Conservation (phyloP, 2,329 filamentous ascomycete genomes). For the Paecilomyces sp. region DNA sequence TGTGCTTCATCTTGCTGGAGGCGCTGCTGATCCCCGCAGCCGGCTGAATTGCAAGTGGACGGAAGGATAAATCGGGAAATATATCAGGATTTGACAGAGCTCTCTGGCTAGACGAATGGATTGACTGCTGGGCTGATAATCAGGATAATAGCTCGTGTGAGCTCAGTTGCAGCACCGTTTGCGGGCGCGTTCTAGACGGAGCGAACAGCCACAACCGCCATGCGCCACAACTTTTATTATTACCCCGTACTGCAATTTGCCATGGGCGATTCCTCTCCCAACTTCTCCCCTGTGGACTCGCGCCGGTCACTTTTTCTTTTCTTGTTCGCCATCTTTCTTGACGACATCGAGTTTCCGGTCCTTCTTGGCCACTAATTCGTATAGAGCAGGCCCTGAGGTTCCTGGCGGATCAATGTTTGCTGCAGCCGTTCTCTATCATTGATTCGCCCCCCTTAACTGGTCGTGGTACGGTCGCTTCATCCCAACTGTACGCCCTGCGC, state of each 20-base stretch:
- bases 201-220: slow-evolving; percentile 1
- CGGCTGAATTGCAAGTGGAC: not conserved
- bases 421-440: slow-evolving; percentile 16
- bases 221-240: slow-evolving; percentile 3
- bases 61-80: not conserved
- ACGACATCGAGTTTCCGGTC: not conserved
- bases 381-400: slow-evolving; percentile 17
- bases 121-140: not conserved
- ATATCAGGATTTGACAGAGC: not conserved
- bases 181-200: not conserved
- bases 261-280: slow-evolving; percentile 14
- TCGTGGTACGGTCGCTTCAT: not conserved
- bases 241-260: not conserved
- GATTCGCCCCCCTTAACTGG: slow-evolving; percentile 10
- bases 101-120: not conserved
- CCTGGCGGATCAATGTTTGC: slow-evolving; percentile 21
- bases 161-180: not conserved
- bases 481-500: slow-evolving; percentile 9
- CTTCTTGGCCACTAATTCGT: slow-evolving; percentile 6
- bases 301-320: not conserved
- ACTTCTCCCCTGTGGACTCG: slow-evolving; percentile 7
- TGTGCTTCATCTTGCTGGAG: slow-evolving; percentile 23
- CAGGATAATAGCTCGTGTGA: not conserved
- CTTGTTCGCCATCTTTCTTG: slow-evolving; percentile 1
- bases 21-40: not conserved